Conservation (phyloP, 1,139 yeast genomes). For the Kazachstania sp. region DNA sequence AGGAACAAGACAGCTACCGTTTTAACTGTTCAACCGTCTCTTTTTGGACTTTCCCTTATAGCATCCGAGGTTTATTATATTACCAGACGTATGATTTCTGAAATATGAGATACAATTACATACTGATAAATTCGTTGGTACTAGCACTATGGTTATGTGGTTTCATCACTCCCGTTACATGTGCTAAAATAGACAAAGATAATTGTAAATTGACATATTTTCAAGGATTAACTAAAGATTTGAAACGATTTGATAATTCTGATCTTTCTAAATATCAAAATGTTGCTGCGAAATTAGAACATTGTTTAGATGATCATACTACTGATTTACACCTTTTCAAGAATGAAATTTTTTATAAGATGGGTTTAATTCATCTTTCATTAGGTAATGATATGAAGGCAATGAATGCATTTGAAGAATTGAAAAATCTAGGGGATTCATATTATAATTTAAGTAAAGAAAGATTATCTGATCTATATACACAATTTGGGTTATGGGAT, state of each 20-base stretch:
- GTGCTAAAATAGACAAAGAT: too few relatives aligned
- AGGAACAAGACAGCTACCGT: too few relatives aligned
- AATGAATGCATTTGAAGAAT: conserved; percentile 18
- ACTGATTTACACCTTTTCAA: conserved; percentile 4
- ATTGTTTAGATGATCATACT: conserved; percentile 6
- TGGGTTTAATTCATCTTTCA: conserved; percentile 25
- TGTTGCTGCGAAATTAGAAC: conserved; percentile 8
- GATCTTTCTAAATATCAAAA: conserved; percentile 7
- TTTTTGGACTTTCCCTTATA: too few relatives aligned
- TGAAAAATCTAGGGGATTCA: conserved; percentile 11
- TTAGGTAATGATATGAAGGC: conserved; percentile 23
- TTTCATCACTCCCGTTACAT: too few relatives aligned
- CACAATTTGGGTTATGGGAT: conserved; percentile 26
- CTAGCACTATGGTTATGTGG: too few relatives aligned
- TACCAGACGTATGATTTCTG: too few relatives aligned
- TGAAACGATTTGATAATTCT: conserved; percentile 3
- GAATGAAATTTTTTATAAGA: conserved; percentile 20
- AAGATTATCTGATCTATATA: conserved; percentile 20
- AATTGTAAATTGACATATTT: conserved; percentile 1
- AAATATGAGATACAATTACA: too few relatives aligned
- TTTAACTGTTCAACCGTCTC: too few relatives aligned
- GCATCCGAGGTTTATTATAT: too few relatives aligned
- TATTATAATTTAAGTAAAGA: conserved; percentile 17
- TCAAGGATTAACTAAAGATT: neutral
- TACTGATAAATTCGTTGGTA: too few relatives aligned